Evolutionary conservation across 495 filamentous ascomycete species (phyloP).

Genomic region (Geopyxis carbonaria): DNA sequence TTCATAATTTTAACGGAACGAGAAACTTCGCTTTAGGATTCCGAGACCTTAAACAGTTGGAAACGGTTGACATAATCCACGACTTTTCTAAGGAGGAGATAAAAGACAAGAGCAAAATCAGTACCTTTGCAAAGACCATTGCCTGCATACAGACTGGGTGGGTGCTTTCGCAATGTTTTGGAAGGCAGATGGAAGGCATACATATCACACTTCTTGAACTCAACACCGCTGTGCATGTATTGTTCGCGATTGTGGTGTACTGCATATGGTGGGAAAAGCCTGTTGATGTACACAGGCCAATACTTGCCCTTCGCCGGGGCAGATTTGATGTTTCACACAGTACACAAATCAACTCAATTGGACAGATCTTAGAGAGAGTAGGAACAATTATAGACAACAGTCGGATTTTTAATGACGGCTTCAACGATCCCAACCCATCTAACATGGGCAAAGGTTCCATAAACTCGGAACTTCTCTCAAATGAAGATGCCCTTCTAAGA

Average conservation of each 20-base stretch:
- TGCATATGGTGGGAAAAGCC: slow-evolving; percentile 7
- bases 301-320: no score
- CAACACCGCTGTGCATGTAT: slow-evolving; percentile 4
- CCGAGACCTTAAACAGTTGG: background rate
- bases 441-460: no score
- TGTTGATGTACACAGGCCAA: slow-evolving; percentile 1
- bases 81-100: slow-evolving; percentile 2
- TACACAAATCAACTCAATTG: no score
- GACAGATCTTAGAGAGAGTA: no score
- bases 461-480: no score
- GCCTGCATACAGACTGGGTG: background rate
- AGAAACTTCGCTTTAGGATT: background rate
- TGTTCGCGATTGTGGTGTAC: slow-evolving; percentile 1
- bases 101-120: slow-evolving; percentile 5
- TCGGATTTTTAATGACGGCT: no score
- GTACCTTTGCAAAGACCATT: background rate
- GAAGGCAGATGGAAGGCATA: background rate
- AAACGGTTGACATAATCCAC: background rate
- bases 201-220: slow-evolving; percentile 3
- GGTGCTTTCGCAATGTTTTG: slow-evolving; percentile 3
- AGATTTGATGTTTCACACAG: no score
- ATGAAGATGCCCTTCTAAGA: no score
- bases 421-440: no score
- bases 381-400: no score
- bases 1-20: background rate